Conservation (phyloP, 441 rosid species). For the Codiaeum variegatum region DNA sequence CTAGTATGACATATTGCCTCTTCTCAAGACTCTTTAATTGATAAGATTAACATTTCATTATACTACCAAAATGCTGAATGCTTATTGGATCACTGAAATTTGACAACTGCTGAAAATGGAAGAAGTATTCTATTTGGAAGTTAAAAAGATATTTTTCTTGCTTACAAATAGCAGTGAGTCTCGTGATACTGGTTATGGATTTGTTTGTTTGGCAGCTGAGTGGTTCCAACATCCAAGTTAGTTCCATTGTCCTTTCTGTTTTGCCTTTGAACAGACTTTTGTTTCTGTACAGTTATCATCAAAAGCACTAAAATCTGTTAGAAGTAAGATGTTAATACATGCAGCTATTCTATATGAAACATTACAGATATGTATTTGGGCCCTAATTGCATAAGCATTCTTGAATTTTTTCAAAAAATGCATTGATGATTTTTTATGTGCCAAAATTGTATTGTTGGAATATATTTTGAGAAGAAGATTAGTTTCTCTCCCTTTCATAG, state of each 20-base stretch:
- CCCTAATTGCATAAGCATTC: neutral
- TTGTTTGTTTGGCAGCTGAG: neutral
- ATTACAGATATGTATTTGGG: neutral
- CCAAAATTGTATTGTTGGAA: neutral
- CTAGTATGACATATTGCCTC: neutral
- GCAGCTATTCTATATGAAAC: neutral
- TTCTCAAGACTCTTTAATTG: neutral
- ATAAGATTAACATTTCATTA: conserved; percentile 1
- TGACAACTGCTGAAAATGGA: neutral
- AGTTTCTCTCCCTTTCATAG: neutral
- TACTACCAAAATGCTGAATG: neutral
- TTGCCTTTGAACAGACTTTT: neutral
- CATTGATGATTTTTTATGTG: neutral
- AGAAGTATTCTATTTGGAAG: neutral
- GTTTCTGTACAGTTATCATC: neutral
- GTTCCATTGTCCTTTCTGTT: neutral
- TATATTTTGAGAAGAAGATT: neutral
- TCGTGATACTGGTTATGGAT: neutral
- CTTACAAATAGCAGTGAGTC: neutral
- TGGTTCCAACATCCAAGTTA: neutral
- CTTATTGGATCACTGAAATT: neutral
- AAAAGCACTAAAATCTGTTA: neutral
- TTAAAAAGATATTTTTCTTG: neutral
- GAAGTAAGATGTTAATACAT: neutral
- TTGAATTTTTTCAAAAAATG: neutral